Percentiles rank a stretch among this genome's conserved stretches.
phyloP scores from a whole-genome alignment of 2,329 filamentous ascomycete genomes.

The Blastomyces silverae region DNA sequence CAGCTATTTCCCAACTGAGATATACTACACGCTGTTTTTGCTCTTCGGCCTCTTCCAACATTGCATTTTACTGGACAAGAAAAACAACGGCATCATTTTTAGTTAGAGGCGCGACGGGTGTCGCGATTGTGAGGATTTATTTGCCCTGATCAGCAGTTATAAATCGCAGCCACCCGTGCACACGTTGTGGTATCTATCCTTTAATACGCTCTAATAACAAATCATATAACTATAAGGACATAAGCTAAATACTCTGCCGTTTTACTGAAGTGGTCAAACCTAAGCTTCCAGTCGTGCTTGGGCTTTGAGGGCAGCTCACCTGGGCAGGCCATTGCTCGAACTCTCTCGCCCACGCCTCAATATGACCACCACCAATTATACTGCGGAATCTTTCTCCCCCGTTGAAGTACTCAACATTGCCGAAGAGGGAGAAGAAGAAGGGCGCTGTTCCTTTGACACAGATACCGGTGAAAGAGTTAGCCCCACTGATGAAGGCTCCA shows the following conservation, averaged over 20 bases:
- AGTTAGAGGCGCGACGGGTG: not conserved
- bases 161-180: not conserved
- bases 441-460: constrained; percentile 10
- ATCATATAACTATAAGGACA: not conserved
- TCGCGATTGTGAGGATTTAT: not conserved
- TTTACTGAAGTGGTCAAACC: not conserved
- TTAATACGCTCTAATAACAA: not conserved
- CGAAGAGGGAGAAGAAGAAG: constrained; percentile 30
- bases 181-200: not conserved
- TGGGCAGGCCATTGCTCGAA: not conserved
- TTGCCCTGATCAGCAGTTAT: not conserved
- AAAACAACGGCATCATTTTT: not conserved
- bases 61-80: not conserved
- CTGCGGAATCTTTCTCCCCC: constrained; percentile 5
- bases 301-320: constrained; percentile 5
- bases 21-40: not conserved
- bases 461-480: not conserved
- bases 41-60: not conserved
- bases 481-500: constrained; percentile 28
- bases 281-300: not conserved
- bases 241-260: not conserved
- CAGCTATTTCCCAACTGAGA: not conserved
- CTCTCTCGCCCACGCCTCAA: not conserved
- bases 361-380: constrained; percentile 10
- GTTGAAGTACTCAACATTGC: constrained; percentile 27